Evolutionary conservation across 371 early-diverging fungal genomes (phyloP).

Genomic region (Dipsacomyces acuminosporus): DNA sequence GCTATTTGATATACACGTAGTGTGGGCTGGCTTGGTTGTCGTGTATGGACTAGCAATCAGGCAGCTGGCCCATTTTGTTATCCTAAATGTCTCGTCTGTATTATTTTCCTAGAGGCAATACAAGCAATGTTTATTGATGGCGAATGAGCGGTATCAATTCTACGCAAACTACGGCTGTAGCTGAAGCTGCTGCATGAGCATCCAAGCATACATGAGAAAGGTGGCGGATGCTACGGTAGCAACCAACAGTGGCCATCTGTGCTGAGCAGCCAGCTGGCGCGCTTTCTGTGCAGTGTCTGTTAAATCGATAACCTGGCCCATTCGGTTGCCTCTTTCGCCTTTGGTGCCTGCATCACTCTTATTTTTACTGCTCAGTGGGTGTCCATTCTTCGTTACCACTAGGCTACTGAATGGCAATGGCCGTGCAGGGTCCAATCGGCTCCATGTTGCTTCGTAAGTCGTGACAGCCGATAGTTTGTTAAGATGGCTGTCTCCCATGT

Average conservation of each 20-base stretch:
- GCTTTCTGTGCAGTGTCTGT: constrained; percentile 26
- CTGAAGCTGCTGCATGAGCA: constrained; percentile 31
- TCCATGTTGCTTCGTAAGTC: constrained; percentile 38
- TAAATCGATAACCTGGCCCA: constrained; percentile 34
- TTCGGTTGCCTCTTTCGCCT: constrained; percentile 10
- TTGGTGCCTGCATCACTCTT: neutral
- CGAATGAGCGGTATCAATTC: no score
- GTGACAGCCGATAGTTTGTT: constrained; percentile 31
- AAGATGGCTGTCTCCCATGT: constrained; percentile 28
- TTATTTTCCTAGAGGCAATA: neutral
- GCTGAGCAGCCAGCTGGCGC: constrained; percentile 30
- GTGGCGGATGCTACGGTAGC: constrained; percentile 40
- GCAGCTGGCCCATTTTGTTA: constrained; percentile 29
- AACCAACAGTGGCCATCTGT: constrained; percentile 32
- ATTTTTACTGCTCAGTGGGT: constrained; percentile 18
- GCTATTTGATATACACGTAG: constrained; percentile 30
- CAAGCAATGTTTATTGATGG: no score
- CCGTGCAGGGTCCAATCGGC: constrained; percentile 37
- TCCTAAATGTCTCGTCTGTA: constrained; percentile 15
- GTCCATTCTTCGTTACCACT: constrained; percentile 16
- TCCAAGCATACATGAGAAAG: constrained; percentile 36
- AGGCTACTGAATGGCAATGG: constrained; percentile 19
- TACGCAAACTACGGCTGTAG: no score
- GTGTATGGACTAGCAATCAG: constrained; percentile 35
- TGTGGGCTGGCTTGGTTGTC: constrained; percentile 43